Evolutionary conservation across 176 grass and related monocot species (phyloP), one percentile per base, ranked within the genome.

Genomic region (Carex cristatella): DNA sequence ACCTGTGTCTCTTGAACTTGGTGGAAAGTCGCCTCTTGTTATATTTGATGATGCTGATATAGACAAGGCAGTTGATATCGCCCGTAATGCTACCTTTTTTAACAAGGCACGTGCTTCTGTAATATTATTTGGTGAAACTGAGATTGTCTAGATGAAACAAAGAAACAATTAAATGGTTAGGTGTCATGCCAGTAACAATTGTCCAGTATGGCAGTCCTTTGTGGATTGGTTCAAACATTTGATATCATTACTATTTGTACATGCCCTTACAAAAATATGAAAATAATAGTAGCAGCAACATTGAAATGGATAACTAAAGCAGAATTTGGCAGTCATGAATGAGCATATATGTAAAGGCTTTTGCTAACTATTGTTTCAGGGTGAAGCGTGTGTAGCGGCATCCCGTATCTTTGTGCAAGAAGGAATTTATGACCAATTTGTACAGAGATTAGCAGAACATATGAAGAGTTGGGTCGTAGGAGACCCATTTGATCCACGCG

Each of bases 31-130:
- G 7, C 91, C 91, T 27, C 40, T 93, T 31, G 86, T 93, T 28
- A 55, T 93, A 57, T 93, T 93, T 28, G 84, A 93, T 23, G 91
- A 93, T 51, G 88, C 88, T 19, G 88, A 93, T 31, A 31, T 89
- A 0, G 85, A 92, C 77, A 83, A 82, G 85, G 88, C 91, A 56
- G 85, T 92, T 10, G 76, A 85, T 33, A 80, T 92, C 23, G 85
- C 90, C 53, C 65, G 79, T 58, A 35, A 2, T 32, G 90, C 85
- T 2, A 79, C 61, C 57, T 77, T 92, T 69, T 89, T 61, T 54
- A 92, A 89, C 71, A 92, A 92, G 85, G 90, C 28, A 66, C 0
- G 30, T 66, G 64, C 64, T 32, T 66, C 64, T 33, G 30, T 66
- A 14, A 33, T 66, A 13, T 66, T 1, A 33, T 13, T 61, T 61